These are phyloP conservation scores for Lodderomyces pseudojiufengensis DNA, from an alignment of 1,139 yeast genomes.

Conservation along the genomic window DNA sequence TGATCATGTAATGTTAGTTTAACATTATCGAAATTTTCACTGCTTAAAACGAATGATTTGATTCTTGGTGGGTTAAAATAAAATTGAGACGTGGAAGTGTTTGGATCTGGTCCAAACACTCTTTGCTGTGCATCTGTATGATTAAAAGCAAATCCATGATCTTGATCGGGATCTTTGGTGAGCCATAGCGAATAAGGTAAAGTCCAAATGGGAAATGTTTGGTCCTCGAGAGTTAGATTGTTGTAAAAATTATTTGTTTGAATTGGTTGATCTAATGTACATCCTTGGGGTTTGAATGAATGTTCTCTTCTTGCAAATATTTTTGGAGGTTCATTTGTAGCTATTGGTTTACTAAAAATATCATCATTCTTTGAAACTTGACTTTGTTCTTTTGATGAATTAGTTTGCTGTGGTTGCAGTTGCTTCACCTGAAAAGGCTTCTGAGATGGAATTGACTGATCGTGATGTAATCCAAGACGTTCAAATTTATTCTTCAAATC, in stretches of 20 bases:
- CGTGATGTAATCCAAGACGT: slow-evolving; percentile 18
- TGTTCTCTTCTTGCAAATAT: slow-evolving; percentile 23
- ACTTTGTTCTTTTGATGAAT: not conserved
- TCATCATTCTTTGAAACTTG: slow-evolving; percentile 7
- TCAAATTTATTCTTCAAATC: slow-evolving; percentile 26
- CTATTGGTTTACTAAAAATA: slow-evolving; percentile 21
- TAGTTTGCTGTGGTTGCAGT: slow-evolving; percentile 2
- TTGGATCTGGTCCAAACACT: slow-evolving; percentile 43
- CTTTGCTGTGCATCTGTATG: slow-evolving; percentile 41
- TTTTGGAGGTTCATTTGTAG: slow-evolving; percentile 26
- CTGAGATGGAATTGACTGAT: not conserved
- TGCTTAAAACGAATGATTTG: slow-evolving; percentile 40
- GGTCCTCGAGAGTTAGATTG: slow-evolving; percentile 42
- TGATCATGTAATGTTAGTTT: slow-evolving; percentile 26
- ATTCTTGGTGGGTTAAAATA: slow-evolving; percentile 47
- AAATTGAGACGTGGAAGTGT: slow-evolving; percentile 36
- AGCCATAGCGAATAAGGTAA: slow-evolving; percentile 47
- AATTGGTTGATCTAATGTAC: slow-evolving; percentile 25
- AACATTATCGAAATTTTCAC: slow-evolving; percentile 24
- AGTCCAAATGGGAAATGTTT: slow-evolving; percentile 46
- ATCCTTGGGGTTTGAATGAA: slow-evolving; percentile 31
- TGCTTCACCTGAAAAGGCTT: not conserved
- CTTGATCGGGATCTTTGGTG: slow-evolving; percentile 36
- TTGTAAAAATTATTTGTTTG: slow-evolving; percentile 47
- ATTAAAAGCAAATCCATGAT: slow-evolving; percentile 40